Conservation (phyloP, 2,329 filamentous ascomycete species). For the Cephalotrichum gorgonifer region DNA sequence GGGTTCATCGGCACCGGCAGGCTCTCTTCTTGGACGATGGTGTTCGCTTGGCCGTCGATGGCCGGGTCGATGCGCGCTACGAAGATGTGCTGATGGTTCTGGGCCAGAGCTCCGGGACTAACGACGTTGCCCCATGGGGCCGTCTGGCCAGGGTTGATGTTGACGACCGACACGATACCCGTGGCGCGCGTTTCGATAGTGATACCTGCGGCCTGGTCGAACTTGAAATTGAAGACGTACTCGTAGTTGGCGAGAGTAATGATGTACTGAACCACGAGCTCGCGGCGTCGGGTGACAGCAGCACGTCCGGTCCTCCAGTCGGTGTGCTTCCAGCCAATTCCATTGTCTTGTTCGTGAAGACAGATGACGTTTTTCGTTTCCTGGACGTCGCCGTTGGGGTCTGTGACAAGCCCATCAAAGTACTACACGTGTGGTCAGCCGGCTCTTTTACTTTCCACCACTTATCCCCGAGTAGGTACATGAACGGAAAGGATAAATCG, state of each 20-base stretch:
- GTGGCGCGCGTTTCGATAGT: conserved; percentile 54
- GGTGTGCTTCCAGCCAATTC: conserved; percentile 62
- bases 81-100: conserved; percentile 64
- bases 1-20: conserved; percentile 27
- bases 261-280: conserved; percentile 58
- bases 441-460: too few species aligned
- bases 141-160: conserved; percentile 41
- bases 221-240: conserved; percentile 42
- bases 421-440: conserved; percentile 26
- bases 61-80: conserved; percentile 54
- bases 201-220: conserved; percentile 53
- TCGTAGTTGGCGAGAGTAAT: conserved; percentile 64
- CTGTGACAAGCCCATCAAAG: conserved; percentile 45
- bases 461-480: too few species aligned
- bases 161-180: conserved; percentile 51
- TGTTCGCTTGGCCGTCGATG: conserved; percentile 39
- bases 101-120: conserved; percentile 51
- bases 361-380: conserved; percentile 51
- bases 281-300: conserved; percentile 47
- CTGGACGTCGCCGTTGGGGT: conserved; percentile 39
- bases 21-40: conserved; percentile 31
- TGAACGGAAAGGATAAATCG: too few species aligned
- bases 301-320: conserved; percentile 54
- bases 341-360: conserved; percentile 60
- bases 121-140: conserved; percentile 52